Base-by-base conservation (phyloP, 2,329 filamentous ascomycete species). In the Blastomyces percursus region DNA sequence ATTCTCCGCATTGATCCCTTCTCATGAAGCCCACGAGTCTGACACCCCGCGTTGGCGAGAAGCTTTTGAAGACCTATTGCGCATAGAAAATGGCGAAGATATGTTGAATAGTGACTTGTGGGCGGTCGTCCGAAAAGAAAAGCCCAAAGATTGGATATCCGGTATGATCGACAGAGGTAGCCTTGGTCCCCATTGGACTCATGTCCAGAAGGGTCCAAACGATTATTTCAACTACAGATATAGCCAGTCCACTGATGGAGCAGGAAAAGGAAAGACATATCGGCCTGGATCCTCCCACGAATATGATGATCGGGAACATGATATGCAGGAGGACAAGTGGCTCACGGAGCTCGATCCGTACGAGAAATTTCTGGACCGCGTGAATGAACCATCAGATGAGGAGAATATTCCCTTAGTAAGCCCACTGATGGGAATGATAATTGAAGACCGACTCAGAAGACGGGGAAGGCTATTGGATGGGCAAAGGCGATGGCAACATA, bases 41-140 rank as follows among this genome's bases (percentile, higher is more conserved):
- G 65, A 63, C 1, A 73, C 75, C 59, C 74, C 75, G 0, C 75
- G 76, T 40, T 85, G 83, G 82, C 77, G 81, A 19, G 79, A 81
- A 59, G 83, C 84, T 0, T 86, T 84, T 66, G 82, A 85, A 67
- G 84, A 86, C 66, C 75, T 86, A 11, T 66, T 86, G 19, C 77
- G 77, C 57, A 73, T 81, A 2, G 74, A 79, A 60, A 78, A 78
- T 60, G 77, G 76, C 27, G 72, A 75, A 61, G 68, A 72, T 30
- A 75, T 79, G 73, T 69, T 78, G 8, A 74, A 77, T 50, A 69
- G 65, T 32, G 69, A 72, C 30, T 58, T 66, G 1, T 60, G 67
- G 8, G 63, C 69, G 2, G 62, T 66, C 8, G 66, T 63, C 21
- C 72, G 69, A 48, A 65, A 65, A 4, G 71, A 76, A 64, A 68